phyloP scores from a whole-genome alignment of 2,329 filamentous ascomycete genomes.

The Arthrobotrys iridis region DNA sequence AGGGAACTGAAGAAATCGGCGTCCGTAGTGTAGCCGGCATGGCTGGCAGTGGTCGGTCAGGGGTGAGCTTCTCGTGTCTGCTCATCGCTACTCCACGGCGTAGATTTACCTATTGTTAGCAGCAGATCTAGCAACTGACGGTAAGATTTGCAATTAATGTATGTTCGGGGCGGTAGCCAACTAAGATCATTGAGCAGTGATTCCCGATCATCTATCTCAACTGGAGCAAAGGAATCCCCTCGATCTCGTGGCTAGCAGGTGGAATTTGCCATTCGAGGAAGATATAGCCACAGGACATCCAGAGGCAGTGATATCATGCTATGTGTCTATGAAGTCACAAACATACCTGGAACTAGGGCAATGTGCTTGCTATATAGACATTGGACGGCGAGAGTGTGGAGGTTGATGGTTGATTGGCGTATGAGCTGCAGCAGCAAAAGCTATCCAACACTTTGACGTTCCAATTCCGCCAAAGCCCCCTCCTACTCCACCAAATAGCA shows the following conservation, averaged over 20 bases:
- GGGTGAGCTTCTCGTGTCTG: background rate
- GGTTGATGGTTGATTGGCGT: too few relatives aligned
- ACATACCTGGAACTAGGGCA: too few relatives aligned
- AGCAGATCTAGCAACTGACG: background rate
- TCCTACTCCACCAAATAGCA: too few relatives aligned
- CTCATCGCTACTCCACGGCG: background rate
- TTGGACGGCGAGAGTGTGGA: too few relatives aligned
- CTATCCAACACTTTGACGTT: too few relatives aligned
- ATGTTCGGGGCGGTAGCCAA: background rate
- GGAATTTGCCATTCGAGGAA: background rate
- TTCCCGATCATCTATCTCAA: conserved; percentile 1
- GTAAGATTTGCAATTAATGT: background rate
- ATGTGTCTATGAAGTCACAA: too few relatives aligned
- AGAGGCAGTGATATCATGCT: too few relatives aligned
- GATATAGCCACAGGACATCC: too few relatives aligned
- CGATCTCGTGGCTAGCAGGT: background rate
- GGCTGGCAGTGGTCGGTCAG: conserved; percentile 25
- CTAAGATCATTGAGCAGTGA: background rate
- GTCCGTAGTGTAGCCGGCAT: conserved; percentile 5
- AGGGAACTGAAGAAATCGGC: background rate
- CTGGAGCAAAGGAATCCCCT: background rate
- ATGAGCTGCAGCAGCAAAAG: too few relatives aligned
- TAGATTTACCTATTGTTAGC: background rate
- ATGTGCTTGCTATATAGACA: too few relatives aligned
- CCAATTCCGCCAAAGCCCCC: too few relatives aligned